These are phyloP conservation scores for Teunomyces funiuensis DNA, from an alignment of 805 yeast species.

Conservation along the genomic window DNA sequence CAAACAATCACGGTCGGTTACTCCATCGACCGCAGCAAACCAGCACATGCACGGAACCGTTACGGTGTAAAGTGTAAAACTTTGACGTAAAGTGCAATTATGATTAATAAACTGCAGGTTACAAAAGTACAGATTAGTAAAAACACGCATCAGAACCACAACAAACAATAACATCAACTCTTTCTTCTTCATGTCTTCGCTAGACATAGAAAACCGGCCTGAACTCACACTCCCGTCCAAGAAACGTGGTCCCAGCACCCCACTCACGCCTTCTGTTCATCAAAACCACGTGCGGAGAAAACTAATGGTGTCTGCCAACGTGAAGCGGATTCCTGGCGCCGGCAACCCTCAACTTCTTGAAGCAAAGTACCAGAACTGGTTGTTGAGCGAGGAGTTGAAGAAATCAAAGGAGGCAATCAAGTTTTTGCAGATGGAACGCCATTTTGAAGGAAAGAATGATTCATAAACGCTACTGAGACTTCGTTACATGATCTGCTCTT, in stretches of 20 bases:
- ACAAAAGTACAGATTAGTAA: no score
- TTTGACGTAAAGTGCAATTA: no score
- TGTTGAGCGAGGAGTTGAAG: conserved; percentile 21
- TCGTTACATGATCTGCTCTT: no score
- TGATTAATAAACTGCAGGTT: no score
- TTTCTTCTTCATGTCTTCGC: not conserved
- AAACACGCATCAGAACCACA: not conserved
- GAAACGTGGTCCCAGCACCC: conserved; percentile 33
- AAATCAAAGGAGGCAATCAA: conserved; percentile 22
- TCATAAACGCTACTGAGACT: no score
- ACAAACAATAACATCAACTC: not conserved
- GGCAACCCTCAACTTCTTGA: conserved; percentile 19
- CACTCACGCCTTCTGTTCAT: conserved; percentile 28
- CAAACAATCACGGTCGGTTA: no score
- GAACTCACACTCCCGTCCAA: not conserved
- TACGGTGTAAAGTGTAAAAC: no score
- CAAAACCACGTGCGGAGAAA: conserved; percentile 19
- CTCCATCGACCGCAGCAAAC: no score
- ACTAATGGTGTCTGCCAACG: conserved; percentile 5
- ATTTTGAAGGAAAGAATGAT: conserved; percentile 10
- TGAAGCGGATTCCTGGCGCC: conserved; percentile 4
- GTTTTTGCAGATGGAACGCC: conserved; percentile 34
- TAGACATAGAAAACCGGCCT: not conserved
- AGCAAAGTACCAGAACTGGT: conserved; percentile 33
- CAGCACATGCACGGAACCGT: no score